A percentile compares a stretch with the other conserved stretches of the same genome.
phyloP scores from a whole-genome alignment of 139 green algal genomes.

The Pseudopediastrum boryanum region DNA sequence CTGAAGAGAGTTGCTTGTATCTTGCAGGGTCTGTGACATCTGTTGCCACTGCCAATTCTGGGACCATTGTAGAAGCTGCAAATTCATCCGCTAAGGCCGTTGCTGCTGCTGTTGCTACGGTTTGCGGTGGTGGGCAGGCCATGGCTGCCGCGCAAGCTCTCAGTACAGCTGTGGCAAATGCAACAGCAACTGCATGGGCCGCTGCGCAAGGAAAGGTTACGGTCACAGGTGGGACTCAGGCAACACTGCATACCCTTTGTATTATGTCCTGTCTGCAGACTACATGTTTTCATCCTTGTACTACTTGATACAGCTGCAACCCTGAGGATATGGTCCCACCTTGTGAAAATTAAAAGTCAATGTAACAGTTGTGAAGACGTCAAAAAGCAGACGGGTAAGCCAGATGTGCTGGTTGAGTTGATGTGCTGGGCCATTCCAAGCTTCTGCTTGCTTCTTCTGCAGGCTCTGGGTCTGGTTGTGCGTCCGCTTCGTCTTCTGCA shows the following conservation, averaged over 20 bases:
- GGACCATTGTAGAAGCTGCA: conserved; percentile 3
- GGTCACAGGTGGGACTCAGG: conserved; percentile 17
- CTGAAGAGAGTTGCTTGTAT: background rate
- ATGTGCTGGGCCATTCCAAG: background rate
- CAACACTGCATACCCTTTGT: background rate
- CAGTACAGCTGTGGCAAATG: conserved; percentile 2
- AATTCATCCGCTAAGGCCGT: conserved; percentile 4
- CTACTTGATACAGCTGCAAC: background rate
- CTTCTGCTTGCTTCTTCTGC: conserved; percentile 11
- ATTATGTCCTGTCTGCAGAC: background rate
- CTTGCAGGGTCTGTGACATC: conserved; percentile 28
- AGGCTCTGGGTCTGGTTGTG: conserved; percentile 17
- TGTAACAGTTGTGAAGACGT: too few relatives aligned
- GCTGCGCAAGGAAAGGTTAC: background rate
- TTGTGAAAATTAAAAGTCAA: too few relatives aligned
- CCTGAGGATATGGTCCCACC: too few relatives aligned
- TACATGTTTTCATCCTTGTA: background rate
- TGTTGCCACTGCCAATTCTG: conserved; percentile 17
- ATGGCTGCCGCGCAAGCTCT: conserved; percentile 2
- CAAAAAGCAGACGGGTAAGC: background rate
- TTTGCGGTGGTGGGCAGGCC: conserved; percentile 1
- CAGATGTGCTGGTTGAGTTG: background rate
- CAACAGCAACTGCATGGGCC: conserved; percentile 5
- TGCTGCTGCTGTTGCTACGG: background rate
- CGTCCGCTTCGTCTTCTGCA: conserved; percentile 4